Percentiles rank a stretch among this genome's conserved stretches.
These are phyloP conservation scores for Xylaria longipes DNA, from an alignment of 495 filamentous ascomycete species.

Conservation along the genomic window DNA sequence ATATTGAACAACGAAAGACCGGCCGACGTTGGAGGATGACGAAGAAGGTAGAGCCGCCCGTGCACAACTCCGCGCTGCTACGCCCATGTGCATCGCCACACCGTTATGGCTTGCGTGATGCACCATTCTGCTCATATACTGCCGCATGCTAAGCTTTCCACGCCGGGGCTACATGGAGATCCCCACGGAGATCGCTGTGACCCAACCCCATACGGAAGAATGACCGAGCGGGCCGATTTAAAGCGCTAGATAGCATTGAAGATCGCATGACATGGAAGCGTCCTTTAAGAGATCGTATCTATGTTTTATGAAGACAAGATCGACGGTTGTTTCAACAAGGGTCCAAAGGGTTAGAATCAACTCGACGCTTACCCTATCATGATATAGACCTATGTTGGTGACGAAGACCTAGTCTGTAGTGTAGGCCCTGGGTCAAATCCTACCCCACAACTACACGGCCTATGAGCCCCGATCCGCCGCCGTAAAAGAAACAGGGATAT, in stretches of 20 bases:
- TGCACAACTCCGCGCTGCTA: neutral
- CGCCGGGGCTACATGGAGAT: neutral
- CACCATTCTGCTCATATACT: neutral
- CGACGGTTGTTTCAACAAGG: constrained; percentile 1
- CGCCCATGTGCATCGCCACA: neutral
- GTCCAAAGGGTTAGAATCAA: neutral
- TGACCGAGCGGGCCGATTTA: constrained; percentile 18
- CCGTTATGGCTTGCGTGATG: neutral
- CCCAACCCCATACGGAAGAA: neutral
- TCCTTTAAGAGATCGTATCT: neutral
- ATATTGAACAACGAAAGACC: neutral
- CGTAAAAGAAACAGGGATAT: neutral
- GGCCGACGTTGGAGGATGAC: constrained; percentile 5
- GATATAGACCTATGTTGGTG: neutral
- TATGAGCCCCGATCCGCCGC: neutral
- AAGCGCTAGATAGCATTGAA: neutral
- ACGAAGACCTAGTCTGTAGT: neutral
- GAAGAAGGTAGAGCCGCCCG: constrained; percentile 1
- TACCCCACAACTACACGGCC: neutral
- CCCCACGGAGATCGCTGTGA: constrained; percentile 13
- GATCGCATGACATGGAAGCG: neutral
- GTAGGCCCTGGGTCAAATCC: neutral
- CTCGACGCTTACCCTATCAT: neutral
- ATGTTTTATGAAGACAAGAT: neutral
- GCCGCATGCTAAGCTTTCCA: neutral